phyloP scores from a whole-genome alignment of 2,329 filamentous ascomycete species.

The Aspergillus floridensis region DNA sequence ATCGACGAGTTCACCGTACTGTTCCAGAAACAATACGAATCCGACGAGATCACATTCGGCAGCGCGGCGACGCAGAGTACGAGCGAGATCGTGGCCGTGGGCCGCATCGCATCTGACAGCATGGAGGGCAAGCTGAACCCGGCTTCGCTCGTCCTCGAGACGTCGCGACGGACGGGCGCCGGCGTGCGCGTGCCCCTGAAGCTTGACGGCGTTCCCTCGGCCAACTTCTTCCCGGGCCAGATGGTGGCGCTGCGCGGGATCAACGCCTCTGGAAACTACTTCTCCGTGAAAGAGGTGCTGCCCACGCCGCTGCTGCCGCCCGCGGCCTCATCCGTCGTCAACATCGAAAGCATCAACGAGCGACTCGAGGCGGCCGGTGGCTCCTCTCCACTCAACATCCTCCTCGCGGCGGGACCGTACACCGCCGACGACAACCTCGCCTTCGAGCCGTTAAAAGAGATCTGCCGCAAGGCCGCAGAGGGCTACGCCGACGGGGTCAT shows the following conservation, averaged over 20 bases:
- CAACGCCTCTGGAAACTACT: slow-evolving; percentile 81
- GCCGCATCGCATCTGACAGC: slow-evolving; percentile 85
- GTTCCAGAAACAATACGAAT: slow-evolving; percentile 68
- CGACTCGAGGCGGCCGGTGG: slow-evolving; percentile 65
- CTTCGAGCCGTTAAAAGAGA: slow-evolving; percentile 78
- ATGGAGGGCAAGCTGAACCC: slow-evolving; percentile 80
- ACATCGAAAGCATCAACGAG: slow-evolving; percentile 67
- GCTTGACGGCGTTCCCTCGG: slow-evolving; percentile 64
- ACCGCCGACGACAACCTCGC: slow-evolving; percentile 89
- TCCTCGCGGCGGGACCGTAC: slow-evolving; percentile 84
- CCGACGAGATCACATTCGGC: slow-evolving; percentile 80
- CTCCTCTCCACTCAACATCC: slow-evolving; percentile 68
- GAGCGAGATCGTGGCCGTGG: slow-evolving; percentile 82
- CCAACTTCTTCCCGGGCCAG: slow-evolving; percentile 91
- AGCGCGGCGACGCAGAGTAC: slow-evolving; percentile 83
- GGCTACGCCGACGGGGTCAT: slow-evolving; percentile 75
- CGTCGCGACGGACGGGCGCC: slow-evolving; percentile 76
- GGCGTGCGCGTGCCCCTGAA: slow-evolving; percentile 79
- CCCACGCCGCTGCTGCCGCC: slow-evolving; percentile 70
- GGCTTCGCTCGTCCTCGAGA: slow-evolving; percentile 83
- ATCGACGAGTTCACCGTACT: slow-evolving; percentile 85
- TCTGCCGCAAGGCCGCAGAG: slow-evolving; percentile 75
- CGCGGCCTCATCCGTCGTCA: slow-evolving; percentile 66
- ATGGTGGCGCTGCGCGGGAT: slow-evolving; percentile 83
- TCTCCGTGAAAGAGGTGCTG: slow-evolving; percentile 74